These are phyloP conservation scores for Jimgerdemannia lactiflua DNA, from an alignment of 192 early-diverging fungal genomes.

Conservation along the genomic window DNA sequence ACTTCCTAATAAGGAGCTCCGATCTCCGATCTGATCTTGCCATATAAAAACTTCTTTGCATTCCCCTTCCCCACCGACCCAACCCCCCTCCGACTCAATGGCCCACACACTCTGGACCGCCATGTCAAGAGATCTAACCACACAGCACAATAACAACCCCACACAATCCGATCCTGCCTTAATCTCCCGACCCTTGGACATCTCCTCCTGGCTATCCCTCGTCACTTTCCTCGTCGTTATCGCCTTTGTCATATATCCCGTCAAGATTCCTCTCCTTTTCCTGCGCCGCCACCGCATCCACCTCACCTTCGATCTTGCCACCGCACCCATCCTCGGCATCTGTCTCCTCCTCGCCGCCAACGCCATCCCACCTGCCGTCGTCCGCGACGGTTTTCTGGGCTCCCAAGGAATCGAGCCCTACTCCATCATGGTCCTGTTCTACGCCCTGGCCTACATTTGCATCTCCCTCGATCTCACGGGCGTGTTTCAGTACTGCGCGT, in stretches of 20 bases:
- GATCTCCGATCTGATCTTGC: too few species aligned
- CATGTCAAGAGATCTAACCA: too few species aligned
- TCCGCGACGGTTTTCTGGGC: constrained; percentile 59
- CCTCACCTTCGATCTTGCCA: constrained; percentile 61
- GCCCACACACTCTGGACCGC: too few species aligned
- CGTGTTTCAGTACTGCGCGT: constrained; percentile 71
- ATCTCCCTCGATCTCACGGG: constrained; percentile 83
- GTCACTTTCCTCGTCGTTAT: constrained; percentile 58
- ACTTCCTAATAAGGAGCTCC: too few species aligned
- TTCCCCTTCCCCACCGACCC: too few species aligned
- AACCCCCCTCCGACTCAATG: too few species aligned
- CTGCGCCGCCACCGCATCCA: constrained; percentile 21
- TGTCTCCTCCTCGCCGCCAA: constrained; percentile 62
- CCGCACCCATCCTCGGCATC: constrained; percentile 67
- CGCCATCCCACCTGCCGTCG: constrained; percentile 40
- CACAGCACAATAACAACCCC: too few species aligned
- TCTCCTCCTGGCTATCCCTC: constrained; percentile 60
- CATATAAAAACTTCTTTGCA: too few species aligned
- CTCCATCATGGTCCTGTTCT: constrained; percentile 79
- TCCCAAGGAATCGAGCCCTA: constrained; percentile 67
- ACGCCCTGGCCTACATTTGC: constrained; percentile 82
- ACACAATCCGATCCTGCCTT: too few species aligned
- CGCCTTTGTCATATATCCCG: constrained; percentile 56
- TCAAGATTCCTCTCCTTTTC: constrained; percentile 48
- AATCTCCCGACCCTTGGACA: constrained; percentile 14